Percentiles rank a stretch among this genome's conserved stretches.
phyloP scores from a whole-genome alignment of 2,329 filamentous ascomycete genomes.

The Emergomyces africanus region DNA sequence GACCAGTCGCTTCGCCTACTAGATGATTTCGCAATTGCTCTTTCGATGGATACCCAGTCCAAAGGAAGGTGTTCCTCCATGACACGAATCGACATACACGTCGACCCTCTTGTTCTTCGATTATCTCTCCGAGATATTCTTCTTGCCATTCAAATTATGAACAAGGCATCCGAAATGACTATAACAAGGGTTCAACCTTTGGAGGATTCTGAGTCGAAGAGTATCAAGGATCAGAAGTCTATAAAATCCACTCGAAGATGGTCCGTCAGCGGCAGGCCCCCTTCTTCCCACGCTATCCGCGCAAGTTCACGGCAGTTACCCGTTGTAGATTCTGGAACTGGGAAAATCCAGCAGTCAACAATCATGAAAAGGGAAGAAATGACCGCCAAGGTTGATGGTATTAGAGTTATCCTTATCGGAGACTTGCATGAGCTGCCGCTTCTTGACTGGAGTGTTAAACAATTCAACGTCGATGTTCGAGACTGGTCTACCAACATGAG shows the following conservation, averaged over 20 bases:
- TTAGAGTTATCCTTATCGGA: constrained; percentile 87
- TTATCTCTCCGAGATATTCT: constrained; percentile 90
- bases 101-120: constrained; percentile 83
- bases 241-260: constrained; percentile 1
- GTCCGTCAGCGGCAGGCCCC: neutral
- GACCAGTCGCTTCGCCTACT: constrained; percentile 80
- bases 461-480: constrained; percentile 68
- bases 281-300: neutral
- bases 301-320: neutral
- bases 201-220: constrained; percentile 41
- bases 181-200: constrained; percentile 35
- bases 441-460: constrained; percentile 84
- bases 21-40: constrained; percentile 87
- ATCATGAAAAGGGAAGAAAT: constrained; percentile 63
- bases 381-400: constrained; percentile 71
- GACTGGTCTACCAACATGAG: constrained; percentile 86
- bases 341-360: constrained; percentile 28
- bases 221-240: constrained; percentile 28
- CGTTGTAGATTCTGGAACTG: constrained; percentile 3
- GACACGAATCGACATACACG: constrained; percentile 71
- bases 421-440: constrained; percentile 93
- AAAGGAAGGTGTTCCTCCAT: constrained; percentile 47
- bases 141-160: constrained; percentile 81
- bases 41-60: constrained; percentile 66
- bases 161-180: constrained; percentile 79